Percentiles rank a stretch among this genome's conserved stretches.
Evolutionary conservation across 345 rosid species (phyloP).

Genomic region (Viola odorata): DNA sequence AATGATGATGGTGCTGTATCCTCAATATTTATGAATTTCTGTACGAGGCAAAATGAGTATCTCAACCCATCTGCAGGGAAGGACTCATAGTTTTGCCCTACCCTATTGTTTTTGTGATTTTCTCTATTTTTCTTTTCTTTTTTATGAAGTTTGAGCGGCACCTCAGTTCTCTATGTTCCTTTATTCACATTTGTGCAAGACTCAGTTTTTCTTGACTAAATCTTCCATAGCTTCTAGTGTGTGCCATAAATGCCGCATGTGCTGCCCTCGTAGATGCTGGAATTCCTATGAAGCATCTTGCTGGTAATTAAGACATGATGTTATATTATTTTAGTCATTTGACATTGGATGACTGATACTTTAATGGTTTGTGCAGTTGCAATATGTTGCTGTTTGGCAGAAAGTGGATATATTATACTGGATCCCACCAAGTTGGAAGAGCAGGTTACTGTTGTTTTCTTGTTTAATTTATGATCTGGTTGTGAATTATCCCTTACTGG

Average conservation of each 20-base stretch:
- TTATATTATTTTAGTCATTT: slow-evolving; percentile 4
- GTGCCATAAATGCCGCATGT: slow-evolving; percentile 94
- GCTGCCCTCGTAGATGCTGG: slow-evolving; percentile 97
- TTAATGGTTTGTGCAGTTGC: slow-evolving; percentile 51
- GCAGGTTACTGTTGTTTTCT: slow-evolving; percentile 44
- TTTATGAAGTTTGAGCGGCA: background rate
- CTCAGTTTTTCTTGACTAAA: slow-evolving; percentile 38
- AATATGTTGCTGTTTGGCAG: slow-evolving; percentile 74
- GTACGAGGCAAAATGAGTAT: background rate
- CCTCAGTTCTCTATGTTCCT: background rate
- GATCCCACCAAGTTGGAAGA: slow-evolving; percentile 89
- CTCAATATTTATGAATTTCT: slow-evolving; percentile 25
- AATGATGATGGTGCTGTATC: slow-evolving; percentile 96
- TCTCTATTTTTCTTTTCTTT: background rate
- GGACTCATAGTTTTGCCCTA: background rate
- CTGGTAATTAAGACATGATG: slow-evolving; percentile 39
- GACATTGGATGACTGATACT: slow-evolving; percentile 2
- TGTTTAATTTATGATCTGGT: background rate
- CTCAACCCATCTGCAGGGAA: background rate
- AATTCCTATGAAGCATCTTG: slow-evolving; percentile 89
- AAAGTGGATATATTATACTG: slow-evolving; percentile 50
- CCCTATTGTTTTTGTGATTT: background rate
- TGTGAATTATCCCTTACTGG: too few species aligned
- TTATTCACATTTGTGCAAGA: background rate
- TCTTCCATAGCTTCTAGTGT: slow-evolving; percentile 63